A percentile compares a stretch with the other conserved stretches of the same genome.
Evolutionary conservation across 1,284 basidiomycete genomes (phyloP).

Genomic region (Cystobasidiaceae sp.): DNA sequence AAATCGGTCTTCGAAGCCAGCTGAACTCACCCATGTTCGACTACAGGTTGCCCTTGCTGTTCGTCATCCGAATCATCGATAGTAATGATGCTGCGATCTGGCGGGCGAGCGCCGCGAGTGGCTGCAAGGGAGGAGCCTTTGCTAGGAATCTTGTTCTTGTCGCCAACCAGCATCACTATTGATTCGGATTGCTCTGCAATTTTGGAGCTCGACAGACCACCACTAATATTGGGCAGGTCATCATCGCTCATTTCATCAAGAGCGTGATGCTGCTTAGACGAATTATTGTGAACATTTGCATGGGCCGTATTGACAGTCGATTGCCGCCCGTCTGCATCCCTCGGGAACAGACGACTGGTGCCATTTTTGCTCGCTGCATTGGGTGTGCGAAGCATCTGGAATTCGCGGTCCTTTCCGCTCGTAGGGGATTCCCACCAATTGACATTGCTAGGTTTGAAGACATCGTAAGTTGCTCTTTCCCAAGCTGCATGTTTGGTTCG

Average conservation of each 20-base stretch:
- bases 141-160: too few species aligned
- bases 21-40: background rate
- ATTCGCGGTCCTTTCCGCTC: background rate
- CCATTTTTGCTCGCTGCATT: too few species aligned
- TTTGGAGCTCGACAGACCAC: too few species aligned
- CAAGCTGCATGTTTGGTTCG: background rate
- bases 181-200: too few species aligned
- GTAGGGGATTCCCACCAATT: constrained; percentile 8
- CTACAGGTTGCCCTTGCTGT: background rate
- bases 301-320: background rate
- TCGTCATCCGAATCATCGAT: constrained; percentile 14
- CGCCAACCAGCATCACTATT: too few species aligned
- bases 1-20: too few species aligned
- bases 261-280: background rate
- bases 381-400: background rate
- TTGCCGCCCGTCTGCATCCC: too few species aligned
- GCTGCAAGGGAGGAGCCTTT: too few species aligned
- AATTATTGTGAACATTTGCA: background rate
- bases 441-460: constrained; percentile 21
- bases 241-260: background rate
- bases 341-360: too few species aligned
- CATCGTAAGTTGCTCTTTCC: constrained; percentile 17
- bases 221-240: constrained; percentile 19
- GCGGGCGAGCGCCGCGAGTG: too few species aligned
- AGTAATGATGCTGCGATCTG: background rate